Percentiles rank a stretch among this genome's conserved stretches.
Evolutionary conservation across 176 grass and related monocot genomes (phyloP).

Genomic region (Poa annua): DNA sequence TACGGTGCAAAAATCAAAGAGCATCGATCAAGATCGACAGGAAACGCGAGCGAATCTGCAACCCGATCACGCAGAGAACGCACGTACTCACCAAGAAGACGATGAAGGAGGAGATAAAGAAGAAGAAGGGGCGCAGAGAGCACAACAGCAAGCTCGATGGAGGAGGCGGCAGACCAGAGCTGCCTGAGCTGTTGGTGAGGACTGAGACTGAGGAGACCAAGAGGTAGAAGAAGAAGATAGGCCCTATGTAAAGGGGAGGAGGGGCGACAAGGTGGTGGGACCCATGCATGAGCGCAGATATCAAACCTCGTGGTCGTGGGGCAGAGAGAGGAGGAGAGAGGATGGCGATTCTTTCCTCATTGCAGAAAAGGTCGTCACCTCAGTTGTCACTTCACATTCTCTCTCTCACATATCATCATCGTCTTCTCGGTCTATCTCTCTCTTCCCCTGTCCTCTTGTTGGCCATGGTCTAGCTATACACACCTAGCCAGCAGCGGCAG

Average conservation of each 20-base stretch:
- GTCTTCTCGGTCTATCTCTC: not conserved
- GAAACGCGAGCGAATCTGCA: not conserved
- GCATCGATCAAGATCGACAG: not conserved
- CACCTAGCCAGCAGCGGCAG: not conserved
- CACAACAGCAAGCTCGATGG: not conserved
- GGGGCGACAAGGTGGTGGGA: constrained; percentile 21
- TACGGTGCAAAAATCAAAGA: not conserved
- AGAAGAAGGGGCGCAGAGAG: not conserved
- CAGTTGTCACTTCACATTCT: constrained; percentile 49
- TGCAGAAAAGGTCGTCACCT: constrained; percentile 50
- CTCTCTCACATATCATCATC: constrained; percentile 35
- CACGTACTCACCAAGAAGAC: constrained; percentile 1
- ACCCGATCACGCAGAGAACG: not conserved
- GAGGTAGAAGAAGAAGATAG: not conserved
- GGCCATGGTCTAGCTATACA: constrained; percentile 28
- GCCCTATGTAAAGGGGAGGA: not conserved
- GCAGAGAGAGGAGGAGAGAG: not conserved
- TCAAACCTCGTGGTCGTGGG: constrained; percentile 53
- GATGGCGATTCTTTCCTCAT: constrained; percentile 18
- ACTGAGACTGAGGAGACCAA: not conserved
- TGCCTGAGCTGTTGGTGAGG: not conserved
- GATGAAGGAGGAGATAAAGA: not conserved
- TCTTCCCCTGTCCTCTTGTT: constrained; percentile 20
- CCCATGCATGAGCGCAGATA: constrained; percentile 46
- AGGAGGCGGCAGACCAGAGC: not conserved